A percentile compares a stretch with the other conserved stretches of the same genome.
phyloP scores from a whole-genome alignment of 352 stramenopile genomes.

The Pythium periplocum region DNA sequence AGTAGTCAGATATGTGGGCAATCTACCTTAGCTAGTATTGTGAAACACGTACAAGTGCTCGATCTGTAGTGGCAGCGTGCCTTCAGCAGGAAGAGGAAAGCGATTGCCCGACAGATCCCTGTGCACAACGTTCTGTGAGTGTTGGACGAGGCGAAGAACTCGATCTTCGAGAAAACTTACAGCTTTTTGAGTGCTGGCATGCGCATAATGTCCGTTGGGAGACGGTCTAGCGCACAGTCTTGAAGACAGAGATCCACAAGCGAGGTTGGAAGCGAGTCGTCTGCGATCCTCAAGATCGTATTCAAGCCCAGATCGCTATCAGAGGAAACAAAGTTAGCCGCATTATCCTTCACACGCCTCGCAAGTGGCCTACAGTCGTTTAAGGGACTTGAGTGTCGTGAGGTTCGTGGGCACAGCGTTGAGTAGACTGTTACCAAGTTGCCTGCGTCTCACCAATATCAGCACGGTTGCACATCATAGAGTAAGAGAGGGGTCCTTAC shows the following conservation, averaged over 20 bases:
- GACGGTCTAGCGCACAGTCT: slow-evolving; percentile 7
- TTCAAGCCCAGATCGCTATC: slow-evolving; percentile 14
- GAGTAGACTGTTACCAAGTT: slow-evolving; percentile 13
- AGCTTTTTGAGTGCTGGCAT: slow-evolving; percentile 15
- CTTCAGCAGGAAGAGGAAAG: slow-evolving; percentile 6
- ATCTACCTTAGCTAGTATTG: not conserved
- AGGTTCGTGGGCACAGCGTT: slow-evolving; percentile 8
- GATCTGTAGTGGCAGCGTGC: slow-evolving; percentile 12
- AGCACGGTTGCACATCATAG: too few species aligned
- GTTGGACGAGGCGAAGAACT: too few species aligned
- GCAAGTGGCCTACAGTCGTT: slow-evolving; percentile 12
- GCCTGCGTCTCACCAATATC: slow-evolving; percentile 1
- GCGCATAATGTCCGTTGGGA: slow-evolving; percentile 5
- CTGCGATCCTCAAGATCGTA: slow-evolving; percentile 3
- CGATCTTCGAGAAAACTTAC: not conserved
- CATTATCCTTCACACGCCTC: too few species aligned
- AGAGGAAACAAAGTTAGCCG: not conserved
- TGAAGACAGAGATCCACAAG: slow-evolving; percentile 16
- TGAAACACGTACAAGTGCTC: slow-evolving; percentile 14
- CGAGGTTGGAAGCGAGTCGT: slow-evolving; percentile 1
- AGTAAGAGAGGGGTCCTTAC: slow-evolving; percentile 9
- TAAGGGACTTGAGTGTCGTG: slow-evolving; percentile 1
- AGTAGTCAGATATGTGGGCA: too few species aligned
- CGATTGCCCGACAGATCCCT: slow-evolving; percentile 15
- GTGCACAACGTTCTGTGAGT: not conserved